These are phyloP conservation scores for Penicillium taxi DNA, from an alignment of 495 filamentous ascomycete species.

Conservation along the genomic window DNA sequence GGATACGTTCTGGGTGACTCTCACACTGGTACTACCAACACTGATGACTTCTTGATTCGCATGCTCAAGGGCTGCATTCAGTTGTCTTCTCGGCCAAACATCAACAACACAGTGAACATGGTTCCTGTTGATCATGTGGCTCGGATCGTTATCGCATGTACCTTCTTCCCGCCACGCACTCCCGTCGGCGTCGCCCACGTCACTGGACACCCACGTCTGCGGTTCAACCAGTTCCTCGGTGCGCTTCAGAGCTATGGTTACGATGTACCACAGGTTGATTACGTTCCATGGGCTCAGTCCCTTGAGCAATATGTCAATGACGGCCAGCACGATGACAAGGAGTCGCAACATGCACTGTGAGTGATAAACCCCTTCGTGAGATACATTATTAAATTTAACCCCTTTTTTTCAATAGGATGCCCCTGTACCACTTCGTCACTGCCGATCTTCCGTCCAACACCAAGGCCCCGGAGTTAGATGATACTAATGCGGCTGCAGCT, in stretches of 20 bases:
- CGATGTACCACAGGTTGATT: slow-evolving; percentile 58
- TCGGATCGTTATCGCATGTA: slow-evolving; percentile 64
- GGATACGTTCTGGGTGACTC: slow-evolving; percentile 65
- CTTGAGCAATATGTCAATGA: slow-evolving; percentile 58
- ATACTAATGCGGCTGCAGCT: slow-evolving; percentile 58
- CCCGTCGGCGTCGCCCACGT: slow-evolving; percentile 63
- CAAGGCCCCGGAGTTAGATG: slow-evolving; percentile 72
- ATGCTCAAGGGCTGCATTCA: slow-evolving; percentile 88
- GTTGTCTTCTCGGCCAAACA: slow-evolving; percentile 59
- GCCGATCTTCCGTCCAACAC: slow-evolving; percentile 70
- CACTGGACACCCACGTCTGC: slow-evolving; percentile 71
- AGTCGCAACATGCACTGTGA: slow-evolving; percentile 58
- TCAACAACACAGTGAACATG: slow-evolving; percentile 83
- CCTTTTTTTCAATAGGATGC: slow-evolving; percentile 47
- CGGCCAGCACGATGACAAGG: slow-evolving; percentile 48
- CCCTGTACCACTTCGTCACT: slow-evolving; percentile 78
- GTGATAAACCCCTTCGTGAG: slow-evolving; percentile 6
- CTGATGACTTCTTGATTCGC: slow-evolving; percentile 88
- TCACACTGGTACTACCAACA: slow-evolving; percentile 48
- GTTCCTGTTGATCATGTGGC: slow-evolving; percentile 85
- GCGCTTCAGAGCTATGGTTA: slow-evolving; percentile 73
- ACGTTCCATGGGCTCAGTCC: slow-evolving; percentile 43
- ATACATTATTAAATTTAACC: slow-evolving; percentile 2
- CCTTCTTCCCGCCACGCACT: slow-evolving; percentile 49
- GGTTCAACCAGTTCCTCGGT: slow-evolving; percentile 68